A percentile compares a stretch with the other conserved stretches of the same genome.
phyloP scores from a whole-genome alignment of 495 filamentous ascomycete genomes.

The Penicillium paxilli region DNA sequence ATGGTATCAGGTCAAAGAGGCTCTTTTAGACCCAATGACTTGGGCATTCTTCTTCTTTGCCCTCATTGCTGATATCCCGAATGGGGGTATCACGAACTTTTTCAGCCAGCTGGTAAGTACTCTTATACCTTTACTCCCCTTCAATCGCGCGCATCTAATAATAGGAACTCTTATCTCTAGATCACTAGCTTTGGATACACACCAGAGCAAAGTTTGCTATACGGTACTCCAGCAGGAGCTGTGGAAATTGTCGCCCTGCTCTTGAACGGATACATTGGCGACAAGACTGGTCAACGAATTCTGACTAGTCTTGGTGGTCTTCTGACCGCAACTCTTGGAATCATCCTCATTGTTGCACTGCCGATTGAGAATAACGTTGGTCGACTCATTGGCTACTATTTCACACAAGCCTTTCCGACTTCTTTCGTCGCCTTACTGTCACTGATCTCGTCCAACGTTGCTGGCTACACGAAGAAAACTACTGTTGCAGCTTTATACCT shows the following conservation, averaged over 20 bases:
- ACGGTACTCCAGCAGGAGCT: conserved; percentile 61
- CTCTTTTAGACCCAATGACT: conserved; percentile 55
- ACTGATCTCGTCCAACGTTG: conserved; percentile 62
- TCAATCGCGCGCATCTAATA: background rate
- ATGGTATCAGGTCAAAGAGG: conserved; percentile 55
- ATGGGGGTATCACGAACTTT: conserved; percentile 66
- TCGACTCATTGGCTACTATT: conserved; percentile 59
- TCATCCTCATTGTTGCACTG: conserved; percentile 15
- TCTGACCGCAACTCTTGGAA: conserved; percentile 45
- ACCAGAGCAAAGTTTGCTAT: conserved; percentile 57
- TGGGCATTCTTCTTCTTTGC: conserved; percentile 62
- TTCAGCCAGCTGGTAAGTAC: background rate
- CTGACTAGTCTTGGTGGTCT: conserved; percentile 35
- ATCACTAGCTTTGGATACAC: conserved; percentile 44
- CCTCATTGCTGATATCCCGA: conserved; percentile 57
- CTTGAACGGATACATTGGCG: conserved; percentile 55
- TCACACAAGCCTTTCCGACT: conserved; percentile 56
- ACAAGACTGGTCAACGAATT: conserved; percentile 54
- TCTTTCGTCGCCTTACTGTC: conserved; percentile 27
- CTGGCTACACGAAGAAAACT: conserved; percentile 73
- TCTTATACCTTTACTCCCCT: background rate
- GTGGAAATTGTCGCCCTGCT: conserved; percentile 63
- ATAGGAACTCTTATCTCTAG: background rate
- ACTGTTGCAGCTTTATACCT: conserved; percentile 68
- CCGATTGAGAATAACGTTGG: conserved; percentile 32